Base-by-base conservation (phyloP, 306 rosid species). In the Carpinus fangiana region DNA sequence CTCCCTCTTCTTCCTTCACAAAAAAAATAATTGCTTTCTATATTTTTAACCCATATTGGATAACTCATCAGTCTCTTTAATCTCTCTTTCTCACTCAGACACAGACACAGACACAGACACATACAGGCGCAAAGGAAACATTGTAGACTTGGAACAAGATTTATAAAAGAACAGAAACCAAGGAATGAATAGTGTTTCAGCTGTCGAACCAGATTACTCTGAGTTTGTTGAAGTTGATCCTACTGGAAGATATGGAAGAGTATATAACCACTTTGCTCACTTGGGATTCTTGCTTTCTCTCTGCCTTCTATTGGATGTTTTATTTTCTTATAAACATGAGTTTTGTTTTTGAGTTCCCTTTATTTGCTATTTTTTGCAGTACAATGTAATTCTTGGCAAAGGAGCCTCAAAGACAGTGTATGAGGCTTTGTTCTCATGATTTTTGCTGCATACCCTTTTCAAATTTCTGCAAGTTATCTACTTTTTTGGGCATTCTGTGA, bases 211-310 rank as follows among this genome's bases (percentile, higher is more conserved):
- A 73, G 93, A 82, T 51, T 69, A 64, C 89, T 79, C 89, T 60
- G 96, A 93, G 71, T 89, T 85, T 80, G 97, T 93, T 74, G 99
- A 96, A 86, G 90, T 90, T 87, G 99, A 96, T 91, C 99, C 99
- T 26, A 87, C 96, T 1, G 93, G 99, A 82, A 93, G 99, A 96
- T 96, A 96, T 86, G 98, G 99, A 90, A 88, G 99, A 89, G 99
- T 96, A 91, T 57, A 61, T 70, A 72, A 18, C 20, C 70, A 43
- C 60, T 70, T 52, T 52, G 45, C n/a, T 73, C 71, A 12, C 20
- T 67, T 41, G 23, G 12, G 36, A 12, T 59, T 20, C 34, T 67
- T 38, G 50, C 72, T 43, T 18, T 38, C 11, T 62, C 10, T 85
- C 2, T 54, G 20, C 53, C 12, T 52, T 36, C 5, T 66, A 50